These are phyloP conservation scores for Austroboletus novae-zelandiae DNA, from an alignment of 1,284 basidiomycete species.

Conservation along the genomic window DNA sequence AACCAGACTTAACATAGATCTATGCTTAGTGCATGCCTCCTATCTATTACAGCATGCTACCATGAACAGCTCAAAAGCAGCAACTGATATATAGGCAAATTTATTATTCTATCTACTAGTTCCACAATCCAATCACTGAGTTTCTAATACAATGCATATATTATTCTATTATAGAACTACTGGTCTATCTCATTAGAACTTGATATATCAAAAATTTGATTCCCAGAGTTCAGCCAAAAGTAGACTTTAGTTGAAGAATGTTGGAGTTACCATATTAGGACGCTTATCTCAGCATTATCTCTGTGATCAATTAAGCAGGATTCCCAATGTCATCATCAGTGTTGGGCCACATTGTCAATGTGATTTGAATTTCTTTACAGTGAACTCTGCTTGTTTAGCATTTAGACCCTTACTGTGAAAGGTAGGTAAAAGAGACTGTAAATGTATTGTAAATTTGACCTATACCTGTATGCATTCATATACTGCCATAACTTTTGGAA, in stretches of 20 bases:
- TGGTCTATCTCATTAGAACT: background rate
- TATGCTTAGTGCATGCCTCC: no score
- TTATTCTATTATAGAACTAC: no score
- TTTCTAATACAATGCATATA: no score
- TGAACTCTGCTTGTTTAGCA: background rate
- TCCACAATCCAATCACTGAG: no score
- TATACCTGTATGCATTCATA: constrained; percentile 2
- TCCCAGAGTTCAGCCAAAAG: background rate
- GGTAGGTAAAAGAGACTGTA: background rate
- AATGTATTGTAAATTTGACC: background rate
- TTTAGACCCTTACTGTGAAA: background rate
- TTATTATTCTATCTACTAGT: no score
- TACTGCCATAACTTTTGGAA: background rate
- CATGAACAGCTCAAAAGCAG: no score
- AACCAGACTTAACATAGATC: no score
- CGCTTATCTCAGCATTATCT: background rate
- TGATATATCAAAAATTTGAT: background rate
- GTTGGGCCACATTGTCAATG: background rate
- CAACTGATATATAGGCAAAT: no score
- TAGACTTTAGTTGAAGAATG: background rate
- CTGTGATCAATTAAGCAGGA: background rate
- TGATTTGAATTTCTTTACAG: background rate
- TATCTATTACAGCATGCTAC: no score
- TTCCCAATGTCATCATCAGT: background rate
- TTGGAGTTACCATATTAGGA: background rate